Evolutionary conservation across 176 grass and related monocot genomes (phyloP).

Genomic region (Pontederia crassipes): DNA sequence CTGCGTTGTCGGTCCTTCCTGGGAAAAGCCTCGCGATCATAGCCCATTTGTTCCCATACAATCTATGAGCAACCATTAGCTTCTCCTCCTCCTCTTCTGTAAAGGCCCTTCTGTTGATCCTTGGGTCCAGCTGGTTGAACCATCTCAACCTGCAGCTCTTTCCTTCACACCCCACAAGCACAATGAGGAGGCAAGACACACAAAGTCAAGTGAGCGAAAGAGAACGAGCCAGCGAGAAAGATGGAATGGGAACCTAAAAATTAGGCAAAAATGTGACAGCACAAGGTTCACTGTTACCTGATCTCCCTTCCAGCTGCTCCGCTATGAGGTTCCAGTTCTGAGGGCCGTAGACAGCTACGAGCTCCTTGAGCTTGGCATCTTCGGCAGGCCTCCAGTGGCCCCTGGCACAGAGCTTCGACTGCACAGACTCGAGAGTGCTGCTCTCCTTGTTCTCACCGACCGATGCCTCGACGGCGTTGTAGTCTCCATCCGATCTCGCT

Average conservation of each 20-base stretch:
- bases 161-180: background rate
- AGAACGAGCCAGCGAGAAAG: background rate
- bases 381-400: conserved; percentile 14
- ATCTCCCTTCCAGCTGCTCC: conserved; percentile 10
- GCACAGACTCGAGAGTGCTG: background rate
- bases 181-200: background rate
- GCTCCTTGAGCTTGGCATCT: conserved; percentile 12
- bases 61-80: conserved; percentile 9
- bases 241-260: background rate
- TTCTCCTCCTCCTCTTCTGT: conserved; percentile 9
- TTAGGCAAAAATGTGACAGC: background rate
- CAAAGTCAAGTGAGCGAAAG: background rate
- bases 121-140: conserved; percentile 16
- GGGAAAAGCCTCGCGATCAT: conserved; percentile 14
- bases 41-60: conserved; percentile 13
- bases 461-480: background rate
- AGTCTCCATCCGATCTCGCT: background rate
- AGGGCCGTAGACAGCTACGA: conserved; percentile 10
- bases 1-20: conserved; percentile 10
- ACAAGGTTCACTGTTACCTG: background rate
- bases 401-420: conserved; percentile 5
- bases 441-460: background rate
- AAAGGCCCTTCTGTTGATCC: conserved; percentile 13
- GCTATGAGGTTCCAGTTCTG: conserved; percentile 14
- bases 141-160: conserved; percentile 17